Evolutionary conservation across 257 asterid genomes (phyloP), one percentile per base, ranked within the genome.

Genomic region (Scutellaria baicalensis): DNA sequence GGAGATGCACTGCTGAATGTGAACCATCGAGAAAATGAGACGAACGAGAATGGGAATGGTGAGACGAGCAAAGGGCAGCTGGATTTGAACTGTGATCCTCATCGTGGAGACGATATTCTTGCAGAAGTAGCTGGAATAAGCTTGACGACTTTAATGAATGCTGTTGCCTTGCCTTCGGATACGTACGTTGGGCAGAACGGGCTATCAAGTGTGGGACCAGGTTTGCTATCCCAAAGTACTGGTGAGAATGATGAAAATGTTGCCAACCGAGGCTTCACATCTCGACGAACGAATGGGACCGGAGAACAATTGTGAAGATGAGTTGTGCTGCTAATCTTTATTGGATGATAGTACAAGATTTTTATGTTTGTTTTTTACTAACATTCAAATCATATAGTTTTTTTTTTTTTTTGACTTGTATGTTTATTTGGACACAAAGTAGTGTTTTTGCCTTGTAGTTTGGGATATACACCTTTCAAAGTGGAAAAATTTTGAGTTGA

Each of bases 1-100:
- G 93, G 84, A 38, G 69, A 57, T 0, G 80, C 77, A 0, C 49
- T 73, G 39, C 44, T 74, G 66, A 76, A 60, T 50, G 75, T 74
- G 82, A 83, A 56, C 40, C 79, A 61, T 50, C 48, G 59, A 0
- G 77, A 80, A 57, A 56, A 68, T 4, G 88, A 77, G 27, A 47
- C 39, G 13, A 72, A 47, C 58, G 59, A 50, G 2, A 69, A 70
- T 1, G 86, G 69, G 11, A 78, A 68, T 66, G 89, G 71, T 3
- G 93, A 80, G 33, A 51, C 73, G 21, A 77, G 68, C 68, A 82
- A 80, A 74, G 90, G 83, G 10, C 74, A 74, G 18, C 49, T 91
- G 75, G 98, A 93, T 78, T 76, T 93, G 77, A 93, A 93, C 79
- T 80, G 83, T 11, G 88, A 93, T 59, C 98, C 98, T 11, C 84